Percentiles rank a stretch among this genome's conserved stretches.
Evolutionary conservation across 441 rosid genomes (phyloP).

Genomic region (Mallotus japonicus): DNA sequence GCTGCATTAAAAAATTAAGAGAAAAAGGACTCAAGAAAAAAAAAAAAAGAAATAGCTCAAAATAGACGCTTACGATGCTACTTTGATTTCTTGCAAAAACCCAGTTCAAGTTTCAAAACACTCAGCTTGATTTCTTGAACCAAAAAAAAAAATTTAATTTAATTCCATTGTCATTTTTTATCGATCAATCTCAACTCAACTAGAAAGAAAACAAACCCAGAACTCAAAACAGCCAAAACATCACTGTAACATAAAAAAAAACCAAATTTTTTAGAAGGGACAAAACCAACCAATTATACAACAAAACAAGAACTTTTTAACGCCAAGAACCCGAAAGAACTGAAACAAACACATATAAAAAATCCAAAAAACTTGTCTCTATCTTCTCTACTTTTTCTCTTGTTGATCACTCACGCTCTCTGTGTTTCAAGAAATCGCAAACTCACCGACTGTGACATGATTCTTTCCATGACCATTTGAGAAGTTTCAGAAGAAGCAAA

Average conservation of each 20-base stretch:
- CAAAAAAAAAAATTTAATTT: too few species aligned
- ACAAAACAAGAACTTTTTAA: not conserved
- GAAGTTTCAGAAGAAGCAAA: conserved; percentile 90
- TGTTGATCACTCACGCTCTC: too few species aligned
- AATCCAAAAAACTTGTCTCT: conserved; percentile 10
- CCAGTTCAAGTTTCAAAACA: not conserved
- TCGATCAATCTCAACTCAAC: not conserved
- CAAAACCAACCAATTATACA: conserved; percentile 12
- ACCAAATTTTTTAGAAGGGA: not conserved
- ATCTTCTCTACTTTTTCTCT: not conserved
- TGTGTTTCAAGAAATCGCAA: too few species aligned
- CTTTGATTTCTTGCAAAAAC: not conserved
- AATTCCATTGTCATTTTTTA: not conserved
- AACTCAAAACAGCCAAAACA: conserved; percentile 11
- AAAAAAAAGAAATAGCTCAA: too few species aligned
- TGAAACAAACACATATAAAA: not conserved
- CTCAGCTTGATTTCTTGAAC: not conserved
- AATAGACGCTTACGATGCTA: not conserved
- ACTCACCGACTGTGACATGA: conserved; percentile 96
- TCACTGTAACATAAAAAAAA: conserved; percentile 12
- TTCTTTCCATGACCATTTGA: conserved; percentile 92
- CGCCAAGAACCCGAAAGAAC: not conserved
- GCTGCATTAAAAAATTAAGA: conserved; percentile 39
- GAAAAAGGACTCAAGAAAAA: too few species aligned
- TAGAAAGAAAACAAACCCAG: not conserved